Evolutionary conservation across 495 filamentous ascomycete genomes (phyloP).

Genomic region (Penicillium arizonense): DNA sequence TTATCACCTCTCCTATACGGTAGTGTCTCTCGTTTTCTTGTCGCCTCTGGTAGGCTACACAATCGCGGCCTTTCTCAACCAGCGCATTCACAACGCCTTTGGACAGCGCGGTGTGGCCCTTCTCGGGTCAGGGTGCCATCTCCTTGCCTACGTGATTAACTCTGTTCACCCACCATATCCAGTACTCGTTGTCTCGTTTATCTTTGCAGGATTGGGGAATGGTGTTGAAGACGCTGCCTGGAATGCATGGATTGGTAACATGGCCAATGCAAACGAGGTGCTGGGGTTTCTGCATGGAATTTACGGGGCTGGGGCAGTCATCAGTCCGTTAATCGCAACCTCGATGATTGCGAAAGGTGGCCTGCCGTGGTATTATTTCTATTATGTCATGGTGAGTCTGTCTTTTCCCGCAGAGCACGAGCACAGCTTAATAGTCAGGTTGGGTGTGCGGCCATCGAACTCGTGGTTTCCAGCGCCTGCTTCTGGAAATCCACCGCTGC

Average conservation of each 20-base stretch:
- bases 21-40: slow-evolving; percentile 64
- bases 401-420: background rate
- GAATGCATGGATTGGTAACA: slow-evolving; percentile 65
- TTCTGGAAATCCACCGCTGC: slow-evolving; percentile 70
- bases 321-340: slow-evolving; percentile 57
- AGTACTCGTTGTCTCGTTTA: slow-evolving; percentile 55
- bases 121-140: slow-evolving; percentile 60
- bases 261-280: slow-evolving; percentile 61
- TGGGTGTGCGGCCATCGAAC: slow-evolving; percentile 60
- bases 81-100: slow-evolving; percentile 53
- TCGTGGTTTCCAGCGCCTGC: slow-evolving; percentile 47
- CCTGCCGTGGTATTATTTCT: slow-evolving; percentile 57
- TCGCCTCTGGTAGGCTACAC: slow-evolving; percentile 61
- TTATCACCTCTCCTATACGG: slow-evolving; percentile 55
- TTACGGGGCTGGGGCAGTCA: slow-evolving; percentile 57
- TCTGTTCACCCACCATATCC: slow-evolving; percentile 59
- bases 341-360: slow-evolving; percentile 50
- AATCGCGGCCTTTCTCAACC: slow-evolving; percentile 55
- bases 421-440: slow-evolving; percentile 38
- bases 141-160: slow-evolving; percentile 63
- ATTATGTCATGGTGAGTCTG: slow-evolving; percentile 58
- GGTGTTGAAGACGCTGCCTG: slow-evolving; percentile 61
- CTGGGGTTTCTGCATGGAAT: slow-evolving; percentile 57
- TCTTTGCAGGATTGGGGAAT: slow-evolving; percentile 62
- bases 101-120: slow-evolving; percentile 76